These are phyloP conservation scores for Hansenula sp. DNA, from an alignment of 1,139 yeast species.

Conservation along the genomic window DNA sequence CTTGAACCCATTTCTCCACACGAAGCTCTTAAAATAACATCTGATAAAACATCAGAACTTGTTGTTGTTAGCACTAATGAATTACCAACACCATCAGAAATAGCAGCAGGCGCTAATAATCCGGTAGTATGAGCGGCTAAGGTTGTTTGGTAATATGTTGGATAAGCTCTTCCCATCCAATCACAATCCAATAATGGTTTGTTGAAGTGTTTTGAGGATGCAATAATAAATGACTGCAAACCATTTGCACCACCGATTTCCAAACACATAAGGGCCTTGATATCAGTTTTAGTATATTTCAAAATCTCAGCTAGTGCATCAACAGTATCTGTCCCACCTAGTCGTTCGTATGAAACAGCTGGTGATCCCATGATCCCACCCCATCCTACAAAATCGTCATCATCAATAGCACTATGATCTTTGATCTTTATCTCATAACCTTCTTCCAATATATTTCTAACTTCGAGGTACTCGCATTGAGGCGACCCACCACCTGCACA, in stretches of 20 bases:
- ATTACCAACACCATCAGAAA: constrained; percentile 40
- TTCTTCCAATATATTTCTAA: constrained; percentile 27
- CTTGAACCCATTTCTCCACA: constrained; percentile 33
- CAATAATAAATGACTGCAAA: constrained; percentile 28
- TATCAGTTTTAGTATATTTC: constrained; percentile 23
- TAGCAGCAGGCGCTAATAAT: constrained; percentile 28
- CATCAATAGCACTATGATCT: constrained; percentile 27
- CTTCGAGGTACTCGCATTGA: constrained; percentile 31
- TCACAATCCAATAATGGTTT: constrained; percentile 37
- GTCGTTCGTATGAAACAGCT: constrained; percentile 36
- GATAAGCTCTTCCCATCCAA: constrained; percentile 41
- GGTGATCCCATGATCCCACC: constrained; percentile 33
- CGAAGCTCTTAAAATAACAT: constrained; percentile 36
- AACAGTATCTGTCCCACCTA: constrained; percentile 31
- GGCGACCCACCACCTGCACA: constrained; percentile 46
- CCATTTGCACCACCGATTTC: constrained; percentile 43
- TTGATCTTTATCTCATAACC: constrained; percentile 32
- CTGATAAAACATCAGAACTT: constrained; percentile 28
- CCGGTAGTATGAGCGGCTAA: constrained; percentile 24
- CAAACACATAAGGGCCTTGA: constrained; percentile 26
- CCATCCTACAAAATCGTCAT: constrained; percentile 14
- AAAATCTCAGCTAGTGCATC: constrained; percentile 20
- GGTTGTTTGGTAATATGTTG: constrained; percentile 33
- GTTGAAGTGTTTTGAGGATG: constrained; percentile 26
- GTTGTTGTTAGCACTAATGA: constrained; percentile 29